phyloP scores from a whole-genome alignment of 2,329 filamentous ascomycete species.

The Aspergillus sp. region DNA sequence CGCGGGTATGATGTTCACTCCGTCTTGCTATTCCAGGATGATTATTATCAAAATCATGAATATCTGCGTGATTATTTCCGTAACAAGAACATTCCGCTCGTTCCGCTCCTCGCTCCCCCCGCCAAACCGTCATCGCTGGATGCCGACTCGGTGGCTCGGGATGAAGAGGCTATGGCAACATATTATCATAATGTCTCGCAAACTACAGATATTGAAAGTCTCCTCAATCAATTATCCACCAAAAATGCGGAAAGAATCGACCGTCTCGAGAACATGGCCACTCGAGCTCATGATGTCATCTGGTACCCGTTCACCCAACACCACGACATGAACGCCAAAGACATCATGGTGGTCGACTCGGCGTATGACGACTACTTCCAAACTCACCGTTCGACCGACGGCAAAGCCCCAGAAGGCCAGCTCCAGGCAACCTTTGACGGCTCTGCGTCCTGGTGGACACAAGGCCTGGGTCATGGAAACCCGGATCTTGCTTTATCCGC shows the following conservation, averaged over 20 bases:
- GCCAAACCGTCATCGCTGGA: slow-evolving; percentile 24
- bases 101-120: slow-evolving; percentile 58
- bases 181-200: slow-evolving; percentile 58
- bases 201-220: slow-evolving; percentile 33
- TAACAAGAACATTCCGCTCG: slow-evolving; percentile 53
- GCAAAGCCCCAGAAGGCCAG: slow-evolving; percentile 21
- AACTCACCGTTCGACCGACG: slow-evolving; percentile 38
- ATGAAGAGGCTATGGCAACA: slow-evolving; percentile 53
- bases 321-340: slow-evolving; percentile 53
- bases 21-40: slow-evolving; percentile 64
- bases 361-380: slow-evolving; percentile 77
- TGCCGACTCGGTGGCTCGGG: slow-evolving; percentile 36
- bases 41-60: slow-evolving; percentile 61
- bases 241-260: slow-evolving; percentile 55
- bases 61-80: slow-evolving; percentile 67
- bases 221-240: slow-evolving; percentile 49
- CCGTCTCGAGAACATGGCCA: slow-evolving; percentile 57
- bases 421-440: slow-evolving; percentile 71
- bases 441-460: slow-evolving; percentile 88
- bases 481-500: slow-evolving; percentile 67
- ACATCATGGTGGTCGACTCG: slow-evolving; percentile 73
- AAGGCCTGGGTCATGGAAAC: slow-evolving; percentile 77
- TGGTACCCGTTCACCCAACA: slow-evolving; percentile 92
- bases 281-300: slow-evolving; percentile 59
- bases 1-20: slow-evolving; percentile 72